A percentile compares a stretch with the other conserved stretches of the same genome.
Conservation (phyloP, 495 filamentous ascomycete species). For the Thermochaetoides thermophila region DNA sequence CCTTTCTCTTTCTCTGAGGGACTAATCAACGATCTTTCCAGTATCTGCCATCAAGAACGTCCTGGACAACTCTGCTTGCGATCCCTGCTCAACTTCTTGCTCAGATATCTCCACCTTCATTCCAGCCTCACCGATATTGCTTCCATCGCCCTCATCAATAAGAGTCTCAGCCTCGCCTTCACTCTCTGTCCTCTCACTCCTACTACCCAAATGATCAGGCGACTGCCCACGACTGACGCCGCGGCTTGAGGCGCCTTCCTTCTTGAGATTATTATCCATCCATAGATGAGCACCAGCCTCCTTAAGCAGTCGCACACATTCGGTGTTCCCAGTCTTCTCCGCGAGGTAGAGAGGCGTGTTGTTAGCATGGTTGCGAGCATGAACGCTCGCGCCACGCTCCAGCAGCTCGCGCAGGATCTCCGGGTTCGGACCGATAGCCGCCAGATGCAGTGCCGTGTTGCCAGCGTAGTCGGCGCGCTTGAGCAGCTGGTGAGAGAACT, state of each 20-base stretch:
- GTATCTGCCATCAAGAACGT: too few species aligned
- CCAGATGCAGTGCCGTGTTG: constrained; percentile 65
- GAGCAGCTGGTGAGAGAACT: constrained; percentile 43
- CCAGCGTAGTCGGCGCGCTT: constrained; percentile 75
- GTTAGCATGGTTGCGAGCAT: constrained; percentile 64
- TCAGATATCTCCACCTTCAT: too few species aligned
- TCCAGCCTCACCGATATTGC: too few species aligned
- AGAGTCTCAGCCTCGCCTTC: neutral
- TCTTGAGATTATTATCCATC: constrained; percentile 11
- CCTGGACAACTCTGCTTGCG: too few species aligned
- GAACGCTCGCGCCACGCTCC: constrained; percentile 67
- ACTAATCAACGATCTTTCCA: too few species aligned
- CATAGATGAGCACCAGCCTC: constrained; percentile 25
- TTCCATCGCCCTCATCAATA: neutral
- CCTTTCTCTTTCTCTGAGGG: too few species aligned
- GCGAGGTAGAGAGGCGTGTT: constrained; percentile 75
- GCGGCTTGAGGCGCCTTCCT: constrained; percentile 3
- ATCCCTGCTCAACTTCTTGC: too few species aligned
- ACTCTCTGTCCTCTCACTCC: neutral
- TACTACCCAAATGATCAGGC: neutral
- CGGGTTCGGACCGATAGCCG: constrained; percentile 31
- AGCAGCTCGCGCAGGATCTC: constrained; percentile 60
- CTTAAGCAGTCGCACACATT: constrained; percentile 47
- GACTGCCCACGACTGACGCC: constrained; percentile 1
- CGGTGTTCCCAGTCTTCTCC: constrained; percentile 36